Percentiles rank a stretch among this genome's conserved stretches.
Conservation (phyloP, 139 green algal species). For the Zygnema cylindricum region DNA sequence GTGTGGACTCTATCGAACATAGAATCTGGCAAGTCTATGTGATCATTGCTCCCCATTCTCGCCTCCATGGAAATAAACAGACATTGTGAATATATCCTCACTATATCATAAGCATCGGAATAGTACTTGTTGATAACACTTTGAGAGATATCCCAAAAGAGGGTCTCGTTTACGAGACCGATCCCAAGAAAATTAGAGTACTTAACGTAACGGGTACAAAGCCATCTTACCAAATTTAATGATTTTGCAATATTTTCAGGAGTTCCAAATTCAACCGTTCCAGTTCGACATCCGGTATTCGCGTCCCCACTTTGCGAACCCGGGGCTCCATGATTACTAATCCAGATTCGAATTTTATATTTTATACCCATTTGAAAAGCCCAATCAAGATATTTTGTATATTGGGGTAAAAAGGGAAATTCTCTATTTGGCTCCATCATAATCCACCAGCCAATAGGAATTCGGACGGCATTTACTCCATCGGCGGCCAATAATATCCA, state of each 20-base stretch:
- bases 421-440: too few relatives aligned
- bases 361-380: too few relatives aligned
- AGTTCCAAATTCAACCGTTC: too few relatives aligned
- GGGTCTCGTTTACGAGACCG: slow-evolving; percentile 35
- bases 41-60: slow-evolving; percentile 18
- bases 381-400: too few relatives aligned
- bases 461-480: too few relatives aligned
- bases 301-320: too few relatives aligned
- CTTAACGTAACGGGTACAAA: slow-evolving; percentile 4
- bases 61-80: slow-evolving; percentile 36
- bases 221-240: background rate
- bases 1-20: slow-evolving; percentile 24
- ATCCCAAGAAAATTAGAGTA: slow-evolving; percentile 21
- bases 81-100: slow-evolving; percentile 11
- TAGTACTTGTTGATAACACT: slow-evolving; percentile 22
- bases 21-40: background rate
- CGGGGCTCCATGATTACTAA: too few relatives aligned
- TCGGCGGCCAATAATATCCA: too few relatives aligned
- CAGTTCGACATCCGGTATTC: slow-evolving; percentile 17
- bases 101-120: background rate
- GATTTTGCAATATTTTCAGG: too few relatives aligned
- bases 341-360: too few relatives aligned
- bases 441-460: too few relatives aligned
- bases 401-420: too few relatives aligned
- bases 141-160: background rate